Evolutionary conservation across 139 green algal species (phyloP), one percentile per base, ranked within the genome.

Genomic region (Picochlorum sp.): DNA sequence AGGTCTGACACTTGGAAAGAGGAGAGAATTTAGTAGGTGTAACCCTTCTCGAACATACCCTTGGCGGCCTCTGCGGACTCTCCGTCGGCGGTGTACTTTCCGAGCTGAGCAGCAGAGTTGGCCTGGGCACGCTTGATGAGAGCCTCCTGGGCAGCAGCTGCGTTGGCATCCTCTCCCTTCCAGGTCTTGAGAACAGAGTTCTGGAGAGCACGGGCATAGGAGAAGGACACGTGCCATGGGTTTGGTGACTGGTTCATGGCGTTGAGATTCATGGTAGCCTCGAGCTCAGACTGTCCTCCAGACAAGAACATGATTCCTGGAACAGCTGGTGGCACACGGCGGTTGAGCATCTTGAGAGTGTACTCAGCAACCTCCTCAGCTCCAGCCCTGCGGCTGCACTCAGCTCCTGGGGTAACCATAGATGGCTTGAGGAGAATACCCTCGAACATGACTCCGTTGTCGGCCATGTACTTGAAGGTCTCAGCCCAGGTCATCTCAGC

Each of bases 211-310:
- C 94, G 91, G 18, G 94, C 94, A 81, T 98, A 99, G n/a, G 92
- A 98, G 94, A 99, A 99, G 49, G 94, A 98, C 82, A 99, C 94
- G 81, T 98, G 92, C 94, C 94, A 99, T n/a, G 94, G 94, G 90
- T 99, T 99, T 75, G 93, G 88, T 44, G 57, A 73, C 87, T 97
- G 84, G 94, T 99, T 98, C 94, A 99, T 99, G 77, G 92, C 94
- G 81, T 99, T 98, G 58, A 99, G 82, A 89, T 99, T 98, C 32
- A 97, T 82, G 56, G 93, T 98, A 24, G 94, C 86, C 92, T 99
- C 94, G 51, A 98, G 82, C 86, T 99, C 94, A 30, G 91, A 97
- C 88, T 98, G 93, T 72, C 93, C 93, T 61, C 93, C 93, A 20
- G 90, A 97, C 79, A 98, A 87, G 92, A 98, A 98, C 94, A 99